Evolutionary conservation across 495 filamentous ascomycete species (phyloP), one percentile per base, ranked within the genome.

Genomic region (Neurospora sp.): DNA sequence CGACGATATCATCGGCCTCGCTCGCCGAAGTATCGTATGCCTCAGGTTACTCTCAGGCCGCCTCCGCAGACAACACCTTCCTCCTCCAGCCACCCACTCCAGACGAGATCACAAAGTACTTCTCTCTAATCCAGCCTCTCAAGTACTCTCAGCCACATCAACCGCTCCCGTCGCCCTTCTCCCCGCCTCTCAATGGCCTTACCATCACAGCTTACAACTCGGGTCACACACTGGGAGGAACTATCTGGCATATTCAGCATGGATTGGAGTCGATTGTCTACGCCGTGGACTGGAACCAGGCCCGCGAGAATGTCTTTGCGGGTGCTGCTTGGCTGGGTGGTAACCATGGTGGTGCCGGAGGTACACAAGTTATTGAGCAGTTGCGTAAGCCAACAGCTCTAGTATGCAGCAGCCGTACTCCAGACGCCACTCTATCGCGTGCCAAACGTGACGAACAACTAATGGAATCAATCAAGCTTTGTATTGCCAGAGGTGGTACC

Each of bases 241-340:
- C 96, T 36, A 97, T 99, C 82, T 99, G 96, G 96, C 95, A 98
- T 78, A 94, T 99, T 74, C 96, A 97, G 73, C 94, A 98, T 85
- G 94, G 94, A 1, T 87, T 98, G 79, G 96, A 99, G 79, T 97
- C 94, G 1, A 96, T 99, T 43, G 94, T 98, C 15, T 98, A 99
- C 76, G 95, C 96, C 2, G 92, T 97, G 17, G 95, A 98, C 77
- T 99, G 96, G 96, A 98, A 97, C 77, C 94, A 98, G 79, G 92
- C 90, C 13, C 88, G 93, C 69, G 96, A 99, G 81, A 96, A 97
- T 84, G 93, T 97, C 15, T 88, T 96, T 54, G 89, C 95, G 3
- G 96, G 94, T 73, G 96, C 96, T 43, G 93, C 94, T 21, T 98
- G 96, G 93, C 87, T 99, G 59, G 92, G 92, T 39, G 92, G 92